These are phyloP conservation scores for Saccharum officinarum DNA, from an alignment of 176 grass and related monocot genomes.

Conservation along the genomic window DNA sequence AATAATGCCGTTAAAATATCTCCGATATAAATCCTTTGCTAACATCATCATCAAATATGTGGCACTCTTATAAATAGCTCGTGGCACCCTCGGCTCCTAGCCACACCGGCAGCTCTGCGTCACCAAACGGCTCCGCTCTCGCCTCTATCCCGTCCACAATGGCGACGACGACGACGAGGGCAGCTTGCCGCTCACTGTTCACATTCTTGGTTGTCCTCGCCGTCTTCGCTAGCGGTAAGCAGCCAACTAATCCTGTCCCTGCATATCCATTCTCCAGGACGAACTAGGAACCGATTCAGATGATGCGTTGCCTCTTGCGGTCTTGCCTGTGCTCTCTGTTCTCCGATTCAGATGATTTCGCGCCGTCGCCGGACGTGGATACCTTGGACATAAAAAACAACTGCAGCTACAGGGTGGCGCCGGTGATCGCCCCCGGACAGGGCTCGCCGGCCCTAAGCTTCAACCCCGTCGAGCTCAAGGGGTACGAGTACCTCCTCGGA, in stretches of 20 bases:
- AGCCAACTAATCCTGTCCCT: neutral
- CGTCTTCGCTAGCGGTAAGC: neutral
- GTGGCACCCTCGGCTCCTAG: neutral
- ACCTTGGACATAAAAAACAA: constrained; percentile 8
- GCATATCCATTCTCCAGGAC: neutral
- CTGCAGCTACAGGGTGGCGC: neutral
- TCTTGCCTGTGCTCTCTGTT: neutral
- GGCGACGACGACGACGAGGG: neutral
- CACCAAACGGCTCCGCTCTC: neutral
- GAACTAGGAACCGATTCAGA: no score
- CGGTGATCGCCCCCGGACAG: neutral
- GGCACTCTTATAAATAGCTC: neutral
- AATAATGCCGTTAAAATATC: no score
- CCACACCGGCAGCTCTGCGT: neutral
- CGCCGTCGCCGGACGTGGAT: neutral
- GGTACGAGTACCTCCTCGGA: neutral
- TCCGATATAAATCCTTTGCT: no score
- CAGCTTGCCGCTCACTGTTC: neutral
- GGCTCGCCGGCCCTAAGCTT: neutral
- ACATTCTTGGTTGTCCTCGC: neutral
- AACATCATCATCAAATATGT: no score
- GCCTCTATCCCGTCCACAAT: neutral
- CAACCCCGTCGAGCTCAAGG: neutral
- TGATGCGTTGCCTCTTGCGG: neutral
- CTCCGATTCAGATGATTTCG: neutral